Base-by-base conservation (phyloP, 352 stramenopile species). In the Globisporangium spiculum region DNA sequence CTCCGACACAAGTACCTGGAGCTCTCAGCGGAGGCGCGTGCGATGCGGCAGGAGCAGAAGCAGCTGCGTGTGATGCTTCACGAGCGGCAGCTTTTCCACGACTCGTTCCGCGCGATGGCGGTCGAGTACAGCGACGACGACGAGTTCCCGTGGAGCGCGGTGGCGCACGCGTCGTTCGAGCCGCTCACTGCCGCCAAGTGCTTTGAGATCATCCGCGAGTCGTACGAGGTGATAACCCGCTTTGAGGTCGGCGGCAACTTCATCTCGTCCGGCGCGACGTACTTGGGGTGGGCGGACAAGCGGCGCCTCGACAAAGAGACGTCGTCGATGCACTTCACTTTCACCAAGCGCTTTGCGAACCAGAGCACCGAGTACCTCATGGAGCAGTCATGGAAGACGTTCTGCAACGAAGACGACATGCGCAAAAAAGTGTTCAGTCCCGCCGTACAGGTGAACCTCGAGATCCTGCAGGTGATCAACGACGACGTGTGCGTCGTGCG, bases 271-370 rank as follows among this genome's bases (percentile, higher is more conserved):
- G 81, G 84, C 24, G 72, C 73, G n/a, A 77, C 70, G 20, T 67
- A 83, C 54, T 75, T 90, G 55, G 81, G 84, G 27, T 92, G 84
- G 82, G 83, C 69, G n/a, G 82, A 90, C 66, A 80, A 79, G 56
- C 68, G 81, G 34, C 75, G 77, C 1, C 62, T 88, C 41, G 80
- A 83, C 53, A 62, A 79, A 4, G 70, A 76, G 41, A 75, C 74
- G 5, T 67, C 60, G 18, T 75, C 77, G 52, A 88, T 90, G 80
- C 70, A 89, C 34, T 90, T 89, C 44, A 80, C 74, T 27, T 92
- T 92, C 69, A 76, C 73, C 24, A 92, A 92, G 69, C 3, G 36
- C 9, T 85, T 86, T 46, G 61, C 68, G 26, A 50, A 75, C 57
- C 69, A 75, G 24, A 80, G 62, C 54, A 68, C 69, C 32, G 71